Conservation (phyloP, 257 asterid species). For the Primulina eburnea region DNA sequence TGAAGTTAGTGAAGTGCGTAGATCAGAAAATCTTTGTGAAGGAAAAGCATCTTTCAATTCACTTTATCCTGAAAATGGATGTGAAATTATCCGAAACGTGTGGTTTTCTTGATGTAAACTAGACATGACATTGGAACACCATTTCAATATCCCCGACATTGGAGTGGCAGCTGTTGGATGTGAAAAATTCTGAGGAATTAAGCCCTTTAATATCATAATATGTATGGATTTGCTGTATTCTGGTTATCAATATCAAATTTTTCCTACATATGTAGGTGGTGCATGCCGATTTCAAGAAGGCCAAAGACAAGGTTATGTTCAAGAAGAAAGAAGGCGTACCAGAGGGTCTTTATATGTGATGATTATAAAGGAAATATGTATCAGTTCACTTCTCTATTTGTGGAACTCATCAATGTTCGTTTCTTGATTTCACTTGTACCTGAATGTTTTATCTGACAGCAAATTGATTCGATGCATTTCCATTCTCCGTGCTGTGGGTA, state of each 20-base stretch:
- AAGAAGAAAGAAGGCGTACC: conserved; percentile 60
- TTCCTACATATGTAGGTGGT: conserved; percentile 28
- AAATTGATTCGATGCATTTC: background rate
- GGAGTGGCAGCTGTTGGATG: background rate
- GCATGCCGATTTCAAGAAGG: conserved; percentile 53
- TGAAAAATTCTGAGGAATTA: background rate
- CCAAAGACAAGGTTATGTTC: conserved; percentile 57
- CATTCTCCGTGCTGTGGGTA: background rate
- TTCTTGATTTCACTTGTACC: background rate
- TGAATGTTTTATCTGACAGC: background rate
- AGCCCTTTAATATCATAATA: too few relatives aligned
- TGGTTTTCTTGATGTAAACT: background rate
- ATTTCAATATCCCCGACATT: background rate
- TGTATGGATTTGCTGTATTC: background rate
- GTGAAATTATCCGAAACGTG: background rate
- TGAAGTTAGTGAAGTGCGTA: background rate
- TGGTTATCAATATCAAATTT: too few relatives aligned
- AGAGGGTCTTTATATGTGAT: conserved; percentile 52
- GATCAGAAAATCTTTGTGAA: too few relatives aligned
- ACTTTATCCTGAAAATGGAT: background rate
- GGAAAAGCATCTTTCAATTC: background rate
- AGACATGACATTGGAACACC: background rate
- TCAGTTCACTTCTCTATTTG: background rate
- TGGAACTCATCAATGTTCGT: background rate
- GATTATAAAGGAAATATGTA: background rate